Base-by-base conservation (phyloP, 352 stramenopile genomes). In the Pythium brachiatum region DNA sequence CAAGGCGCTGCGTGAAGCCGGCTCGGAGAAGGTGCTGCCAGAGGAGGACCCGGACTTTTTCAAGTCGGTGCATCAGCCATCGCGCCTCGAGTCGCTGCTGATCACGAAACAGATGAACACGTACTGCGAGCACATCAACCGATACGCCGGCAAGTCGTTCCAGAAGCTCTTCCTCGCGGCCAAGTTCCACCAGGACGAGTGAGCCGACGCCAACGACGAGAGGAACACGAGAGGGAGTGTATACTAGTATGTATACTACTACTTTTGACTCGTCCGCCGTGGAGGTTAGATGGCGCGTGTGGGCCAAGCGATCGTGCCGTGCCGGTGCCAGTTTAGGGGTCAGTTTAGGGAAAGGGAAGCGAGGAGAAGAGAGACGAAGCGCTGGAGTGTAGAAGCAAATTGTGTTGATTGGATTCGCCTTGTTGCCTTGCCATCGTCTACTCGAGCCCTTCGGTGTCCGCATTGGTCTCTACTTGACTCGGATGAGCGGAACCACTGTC, bases 31-130 rank as follows among this genome's bases (percentile, higher is more conserved):
- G 53, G 74, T 81, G 7, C 46, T 96, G 47, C 86, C 87, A 8
- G 87, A 96, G 58, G 86, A 95, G 27, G 88, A 96, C 74, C 65
- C 88, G 1, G 80, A 89, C 60, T 91, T 92, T 66, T 92, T 93
- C 68, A 94, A 95, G 75, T 85, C 80, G 60, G 75, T 95, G 48
- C 83, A 91, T 72, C 87, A 95, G 69, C 88, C 88, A 11, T 94
- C 84, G 69, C 86, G 86, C 41, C 78, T 96, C 51, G 89, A 96
- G 69, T 85, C 88, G 62, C 83, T 96, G 47, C 71, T 96, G 43
- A 94, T 95, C 73, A 93, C 84, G 60, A 96, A 95, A 74, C 89
- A 97, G 77, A 96, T 96, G 79, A 94, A 94, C 75, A 93, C 84
- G 75, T 96, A 96, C 81, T 96, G 87, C 70, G 83, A 96, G 69